Conservation (phyloP, 768 basidiomycete species). For the Tricholoma saponaceum region DNA sequence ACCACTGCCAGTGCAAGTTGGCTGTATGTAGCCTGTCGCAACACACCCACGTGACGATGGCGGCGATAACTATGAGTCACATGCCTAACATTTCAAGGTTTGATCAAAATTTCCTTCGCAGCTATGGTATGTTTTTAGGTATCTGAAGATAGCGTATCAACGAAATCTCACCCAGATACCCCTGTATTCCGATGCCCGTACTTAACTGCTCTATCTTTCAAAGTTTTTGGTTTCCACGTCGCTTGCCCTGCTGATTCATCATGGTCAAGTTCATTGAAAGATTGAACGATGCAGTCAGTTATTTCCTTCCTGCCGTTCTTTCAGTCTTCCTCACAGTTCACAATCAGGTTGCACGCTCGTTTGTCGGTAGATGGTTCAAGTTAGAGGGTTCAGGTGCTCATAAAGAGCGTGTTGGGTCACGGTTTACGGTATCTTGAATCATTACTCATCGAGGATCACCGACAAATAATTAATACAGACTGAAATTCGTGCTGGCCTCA, state of each 20-base stretch:
- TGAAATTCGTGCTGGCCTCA: slow-evolving; percentile 74
- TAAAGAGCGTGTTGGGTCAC: slow-evolving; percentile 57
- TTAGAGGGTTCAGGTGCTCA: slow-evolving; percentile 68
- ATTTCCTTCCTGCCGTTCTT: neutral
- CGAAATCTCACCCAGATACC: neutral
- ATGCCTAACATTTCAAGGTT: no score
- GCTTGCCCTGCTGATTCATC: neutral
- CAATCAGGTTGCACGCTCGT: slow-evolving; percentile 37
- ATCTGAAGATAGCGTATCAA: neutral
- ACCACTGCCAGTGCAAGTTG: no score
- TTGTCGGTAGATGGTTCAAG: slow-evolving; percentile 63
- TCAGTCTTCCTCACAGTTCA: neutral
- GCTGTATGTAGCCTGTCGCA: no score
- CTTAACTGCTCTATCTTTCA: neutral
- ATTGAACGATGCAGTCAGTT: slow-evolving; percentile 26
- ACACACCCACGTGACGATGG: no score
- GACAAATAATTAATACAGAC: slow-evolving; percentile 37
- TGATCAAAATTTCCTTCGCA: no score
- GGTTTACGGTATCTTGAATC: slow-evolving; percentile 44
- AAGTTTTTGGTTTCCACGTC: neutral
- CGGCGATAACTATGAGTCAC: no score
- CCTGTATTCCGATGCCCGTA: neutral
- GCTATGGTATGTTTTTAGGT: no score
- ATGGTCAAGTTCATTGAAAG: slow-evolving; percentile 21
- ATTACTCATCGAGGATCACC: neutral